Evolutionary conservation across 225 moss, liverwort and hornwort genomes (phyloP), one percentile per base, ranked within the genome.

Genomic region (Pleurozium schreberi): DNA sequence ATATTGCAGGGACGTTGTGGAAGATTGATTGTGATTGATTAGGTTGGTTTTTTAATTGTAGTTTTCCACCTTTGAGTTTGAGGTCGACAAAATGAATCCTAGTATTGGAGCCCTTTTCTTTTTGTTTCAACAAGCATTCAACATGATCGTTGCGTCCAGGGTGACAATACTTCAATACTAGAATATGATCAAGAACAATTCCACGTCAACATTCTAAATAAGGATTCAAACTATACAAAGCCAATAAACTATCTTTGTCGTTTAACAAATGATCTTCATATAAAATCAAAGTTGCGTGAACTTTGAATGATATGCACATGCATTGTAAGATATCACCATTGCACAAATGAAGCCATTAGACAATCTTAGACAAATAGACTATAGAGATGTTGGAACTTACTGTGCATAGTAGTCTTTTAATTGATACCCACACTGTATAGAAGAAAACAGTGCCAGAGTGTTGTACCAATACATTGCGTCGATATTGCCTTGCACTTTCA

Each of bases 151-250:
- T 89, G 85, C 30, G 42, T 89, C 86, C 83, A 3, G 43, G 86
- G 69, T 92, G 88, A 84, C 89, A 89, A 88, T 90, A 86, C 89
- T 93, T 90, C 86, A 89, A 92, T 87, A 89, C 88, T 93, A 90
- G 33, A 61, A 87, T 69, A 65, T 43, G 3, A 55, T 87, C 69
- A 90, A 82, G 84, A 62, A 3, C 6, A 86, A 73, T 64, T 84
- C 6, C 20, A 13, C 81, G 36, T 88, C 81, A 88, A 62, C 11
- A 68, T 61, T 60, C 12, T 0, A 38, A 66, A 5, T 36, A 0
- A 47, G 0, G 20, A 64, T 27, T 58, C 40, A 80, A 58, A 38
- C 1, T 58, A n/a, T 1, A 8, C n/a, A 14, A 36, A 83, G 3
- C 12, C 28, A 40, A 8, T 42, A 21, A 27, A 8, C 28, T 74